Evolutionary conservation across 345 rosid genomes (phyloP).

Genomic region (Physaria fendleri): DNA sequence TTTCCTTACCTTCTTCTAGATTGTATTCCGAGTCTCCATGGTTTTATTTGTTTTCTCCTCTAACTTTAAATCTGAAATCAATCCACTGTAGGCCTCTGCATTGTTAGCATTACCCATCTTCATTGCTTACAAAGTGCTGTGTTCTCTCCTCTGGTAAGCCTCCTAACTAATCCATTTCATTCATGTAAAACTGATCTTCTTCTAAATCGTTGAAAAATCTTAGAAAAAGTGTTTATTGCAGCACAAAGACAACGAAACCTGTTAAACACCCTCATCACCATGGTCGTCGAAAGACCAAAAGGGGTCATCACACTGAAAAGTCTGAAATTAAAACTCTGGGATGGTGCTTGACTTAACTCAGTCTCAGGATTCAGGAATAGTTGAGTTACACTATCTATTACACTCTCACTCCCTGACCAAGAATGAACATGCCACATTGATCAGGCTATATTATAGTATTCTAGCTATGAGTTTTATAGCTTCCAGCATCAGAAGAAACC

Average conservation of each 20-base stretch:
- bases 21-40: not conserved
- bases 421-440: not conserved
- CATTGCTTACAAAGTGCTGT: too few species aligned
- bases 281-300: too few species aligned
- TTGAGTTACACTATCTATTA: constrained; percentile 18
- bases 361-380: constrained; percentile 21
- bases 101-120: too few species aligned
- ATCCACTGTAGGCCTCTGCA: constrained; percentile 70
- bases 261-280: too few species aligned
- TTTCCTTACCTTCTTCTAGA: not conserved
- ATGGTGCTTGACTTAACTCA: too few species aligned
- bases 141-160: too few species aligned
- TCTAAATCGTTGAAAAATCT: not conserved
- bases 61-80: not conserved
- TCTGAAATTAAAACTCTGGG: too few species aligned
- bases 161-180: too few species aligned
- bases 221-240: constrained; percentile 27
- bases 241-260: constrained; percentile 54
- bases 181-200: not conserved
- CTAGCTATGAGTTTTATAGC: not conserved
- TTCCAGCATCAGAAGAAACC: not conserved
- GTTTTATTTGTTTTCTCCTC: not conserved
- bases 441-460: not conserved
- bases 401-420: too few species aligned
- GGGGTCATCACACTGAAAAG: too few species aligned